These are phyloP conservation scores for Chaetomium olivaceum DNA, from an alignment of 2,329 filamentous ascomycete genomes.

Conservation along the genomic window DNA sequence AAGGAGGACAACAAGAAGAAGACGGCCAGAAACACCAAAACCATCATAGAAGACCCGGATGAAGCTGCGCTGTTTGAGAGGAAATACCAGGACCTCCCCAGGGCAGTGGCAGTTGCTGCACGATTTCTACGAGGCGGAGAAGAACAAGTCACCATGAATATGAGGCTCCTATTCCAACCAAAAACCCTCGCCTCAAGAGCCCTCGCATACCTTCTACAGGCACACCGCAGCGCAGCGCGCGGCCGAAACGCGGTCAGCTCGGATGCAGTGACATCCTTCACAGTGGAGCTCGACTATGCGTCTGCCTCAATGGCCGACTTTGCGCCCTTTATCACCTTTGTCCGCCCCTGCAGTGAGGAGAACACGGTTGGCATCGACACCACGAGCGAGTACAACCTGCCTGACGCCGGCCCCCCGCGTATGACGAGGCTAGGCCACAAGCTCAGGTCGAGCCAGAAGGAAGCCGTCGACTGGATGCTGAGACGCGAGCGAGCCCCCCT, in stretches of 20 bases:
- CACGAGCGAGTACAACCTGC: neutral
- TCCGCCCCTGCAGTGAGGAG: conserved; percentile 11
- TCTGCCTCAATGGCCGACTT: neutral
- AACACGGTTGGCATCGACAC: conserved; percentile 12
- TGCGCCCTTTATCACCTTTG: conserved; percentile 10
- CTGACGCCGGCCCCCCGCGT: neutral
- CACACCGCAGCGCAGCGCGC: conserved; percentile 17
- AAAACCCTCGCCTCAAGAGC: conserved; percentile 26
- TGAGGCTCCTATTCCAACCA: conserved; percentile 23
- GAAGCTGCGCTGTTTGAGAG: conserved; percentile 24
- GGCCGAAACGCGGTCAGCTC: conserved; percentile 5
- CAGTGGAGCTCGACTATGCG: conserved; percentile 15
- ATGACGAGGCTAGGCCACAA: neutral
- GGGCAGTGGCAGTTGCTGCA: conserved; percentile 22
- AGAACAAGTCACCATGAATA: neutral
- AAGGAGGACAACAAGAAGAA: neutral
- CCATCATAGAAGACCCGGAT: conserved; percentile 25
- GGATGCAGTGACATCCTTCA: conserved; percentile 10
- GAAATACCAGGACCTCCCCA: conserved; percentile 21
- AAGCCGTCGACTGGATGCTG: conserved; percentile 40
- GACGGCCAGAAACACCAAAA: neutral
- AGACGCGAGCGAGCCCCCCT: conserved; percentile 29
- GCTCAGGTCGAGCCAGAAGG: conserved; percentile 30
- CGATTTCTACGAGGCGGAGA: neutral
- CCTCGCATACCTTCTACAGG: conserved; percentile 20